Percentiles rank a stretch among this genome's conserved stretches.
Evolutionary conservation across 306 rosid genomes (phyloP).

Genomic region (Mimosa pudica): DNA sequence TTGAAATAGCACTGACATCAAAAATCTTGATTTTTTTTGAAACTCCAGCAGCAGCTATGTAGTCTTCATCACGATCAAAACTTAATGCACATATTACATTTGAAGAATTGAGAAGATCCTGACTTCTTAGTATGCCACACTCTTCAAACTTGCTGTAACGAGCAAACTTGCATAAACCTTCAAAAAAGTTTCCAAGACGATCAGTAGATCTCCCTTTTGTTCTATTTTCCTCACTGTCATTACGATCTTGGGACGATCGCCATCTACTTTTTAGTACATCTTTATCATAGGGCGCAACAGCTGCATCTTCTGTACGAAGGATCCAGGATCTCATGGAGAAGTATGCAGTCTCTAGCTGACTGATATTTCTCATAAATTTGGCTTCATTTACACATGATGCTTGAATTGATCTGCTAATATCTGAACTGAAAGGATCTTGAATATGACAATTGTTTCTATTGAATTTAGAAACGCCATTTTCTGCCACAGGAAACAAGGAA

Average conservation of each 20-base stretch:
- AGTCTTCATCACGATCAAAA: slow-evolving; percentile 91
- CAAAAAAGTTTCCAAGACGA: slow-evolving; percentile 72
- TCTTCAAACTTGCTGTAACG: slow-evolving; percentile 82
- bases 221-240: slow-evolving; percentile 44
- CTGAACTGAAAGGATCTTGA: slow-evolving; percentile 49
- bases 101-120: slow-evolving; percentile 70
- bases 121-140: slow-evolving; percentile 73
- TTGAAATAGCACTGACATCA: slow-evolving; percentile 66
- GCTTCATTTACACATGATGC: slow-evolving; percentile 51
- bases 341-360: slow-evolving; percentile 76
- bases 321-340: slow-evolving; percentile 65
- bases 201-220: slow-evolving; percentile 40
- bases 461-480: slow-evolving; percentile 37
- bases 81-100: slow-evolving; percentile 89
- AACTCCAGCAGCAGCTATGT: slow-evolving; percentile 93
- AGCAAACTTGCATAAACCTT: slow-evolving; percentile 90
- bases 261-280: slow-evolving; percentile 56
- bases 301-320: slow-evolving; percentile 53
- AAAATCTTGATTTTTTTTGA: slow-evolving; percentile 87
- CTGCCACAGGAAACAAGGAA: slow-evolving; percentile 41
- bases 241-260: slow-evolving; percentile 45
- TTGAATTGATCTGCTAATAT: slow-evolving; percentile 35
- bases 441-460: slow-evolving; percentile 31
- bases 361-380: slow-evolving; percentile 49
- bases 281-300: slow-evolving; percentile 46